Base-by-base conservation (phyloP, 2,329 filamentous ascomycete species). In the Aspergillus spinulosporus region DNA sequence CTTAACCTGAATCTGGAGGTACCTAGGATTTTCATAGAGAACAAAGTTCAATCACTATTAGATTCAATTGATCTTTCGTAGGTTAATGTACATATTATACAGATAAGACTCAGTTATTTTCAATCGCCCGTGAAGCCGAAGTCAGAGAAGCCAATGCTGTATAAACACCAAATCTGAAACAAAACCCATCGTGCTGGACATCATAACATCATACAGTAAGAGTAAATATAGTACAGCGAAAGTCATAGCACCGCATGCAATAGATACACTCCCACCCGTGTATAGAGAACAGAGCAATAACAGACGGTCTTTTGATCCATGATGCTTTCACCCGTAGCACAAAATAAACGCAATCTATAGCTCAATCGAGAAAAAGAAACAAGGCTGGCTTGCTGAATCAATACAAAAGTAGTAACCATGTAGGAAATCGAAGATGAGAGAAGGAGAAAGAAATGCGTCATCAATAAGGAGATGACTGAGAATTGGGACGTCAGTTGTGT, bases 361-460 rank as follows among this genome's bases (percentile, higher is more conserved):
- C 56, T 58, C 54, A 60, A 49, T 49, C 29, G 45, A 34, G 32
- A 51, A 59, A 43, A 48, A 53, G 49, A 51, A 42, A 59, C 40
- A 40, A 54, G 36, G 61, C 59, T 62, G 51, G 54, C 51, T 53
- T 49, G 48, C 52, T 46, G 46, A 57, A 56, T 49, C 53, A 54
- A 56, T 48, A 56, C 49, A 57, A 3, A 26, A 49, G 26, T 28
- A 28, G 26, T 28, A 28, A 28, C 26, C 26, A 53, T 11, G 42
- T 46, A 15, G 8, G 60, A 11, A 56, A 49, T 37, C 53, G 49
- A 52, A 50, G 45, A 32, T 36, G 49, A 57, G 29, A 43, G 44
- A 56, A 54, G 34, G 31, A 50, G 36, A 37, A 53, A 9, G 42
- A 49, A 28, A 40, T 62, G 57, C 60, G 62, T 63, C 62, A 63